phyloP scores from a whole-genome alignment of 108 stramenopile species.

The Schizochytrium sp. region DNA sequence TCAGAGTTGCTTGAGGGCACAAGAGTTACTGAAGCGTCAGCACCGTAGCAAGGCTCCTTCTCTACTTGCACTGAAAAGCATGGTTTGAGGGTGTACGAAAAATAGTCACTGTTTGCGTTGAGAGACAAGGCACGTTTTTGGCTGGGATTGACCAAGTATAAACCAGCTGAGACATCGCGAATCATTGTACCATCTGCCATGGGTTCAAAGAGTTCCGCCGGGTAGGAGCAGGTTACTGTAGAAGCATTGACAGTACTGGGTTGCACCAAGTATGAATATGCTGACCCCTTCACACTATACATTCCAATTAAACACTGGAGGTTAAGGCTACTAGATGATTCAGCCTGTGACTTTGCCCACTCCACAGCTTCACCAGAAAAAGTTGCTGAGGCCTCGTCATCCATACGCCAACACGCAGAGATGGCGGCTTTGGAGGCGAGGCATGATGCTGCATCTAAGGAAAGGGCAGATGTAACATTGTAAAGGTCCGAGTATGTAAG shows the following conservation, averaged over 20 bases:
- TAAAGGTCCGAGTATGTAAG: not conserved
- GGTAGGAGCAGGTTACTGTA: too few relatives aligned
- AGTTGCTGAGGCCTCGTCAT: not conserved
- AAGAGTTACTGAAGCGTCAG: not conserved
- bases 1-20: not conserved
- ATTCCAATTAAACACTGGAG: too few relatives aligned
- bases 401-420: not conserved
- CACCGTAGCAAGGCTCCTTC: slow-evolving; percentile 13
- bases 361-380: not conserved
- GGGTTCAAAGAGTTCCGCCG: too few relatives aligned
- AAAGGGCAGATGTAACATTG: not conserved
- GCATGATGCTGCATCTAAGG: not conserved
- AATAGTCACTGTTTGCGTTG: not conserved
- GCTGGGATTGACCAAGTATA: not conserved
- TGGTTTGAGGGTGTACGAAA: not conserved
- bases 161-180: too few relatives aligned
- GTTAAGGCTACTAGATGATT: too few relatives aligned
- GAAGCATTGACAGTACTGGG: too few relatives aligned
- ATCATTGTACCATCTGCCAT: too few relatives aligned
- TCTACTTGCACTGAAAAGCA: not conserved
- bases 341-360: too few relatives aligned
- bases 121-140: not conserved
- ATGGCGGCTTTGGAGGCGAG: not conserved
- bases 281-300: too few relatives aligned
- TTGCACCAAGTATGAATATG: too few relatives aligned